Base-by-base conservation (phyloP, 139 green algal genomes). In the Picochlorum sp. region DNA sequence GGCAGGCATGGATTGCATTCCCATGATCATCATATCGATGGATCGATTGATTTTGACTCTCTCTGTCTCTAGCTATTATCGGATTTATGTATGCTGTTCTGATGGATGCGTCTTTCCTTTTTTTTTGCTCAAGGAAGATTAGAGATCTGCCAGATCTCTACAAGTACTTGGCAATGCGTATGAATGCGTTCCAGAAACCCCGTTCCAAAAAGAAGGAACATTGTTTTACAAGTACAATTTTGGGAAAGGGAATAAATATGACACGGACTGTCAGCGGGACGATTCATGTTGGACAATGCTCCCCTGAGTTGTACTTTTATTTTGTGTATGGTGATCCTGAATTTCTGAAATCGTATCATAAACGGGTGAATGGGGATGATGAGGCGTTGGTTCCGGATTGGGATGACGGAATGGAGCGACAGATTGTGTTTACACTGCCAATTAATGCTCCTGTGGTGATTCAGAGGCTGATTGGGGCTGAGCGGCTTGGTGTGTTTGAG, bases 371-470 rank as follows among this genome's bases (percentile, higher is more conserved):
- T 37, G 49, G 44, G 4, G 63, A 74, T 45, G 54, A 59, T n/a
- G 34, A 52, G 14, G 56, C 57, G 3, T 18, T 9, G 2, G 49
- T 76, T 5, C 26, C 62, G 2, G 10, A 21, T 3, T 72, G 63
- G 63, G 57, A 20, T 1, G 45, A 41, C 3, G 28, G 37, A 31
- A 8, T 24, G 28, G 16, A 57, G 20, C 57, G 71, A 24, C 60
- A 44, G 7, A 21, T 77, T 4, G 24, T 5, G 14, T 77, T 73
- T 52, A 65, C 11, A 26, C 69, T 49, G 2, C 49, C 65, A 4
- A 57, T 77, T 23, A 68, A 77, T 16, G 71, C 71, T 13, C 71
- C 71, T 1, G 49, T 44, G 7, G 45, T 77, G 18, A 49, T 77
- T 28, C 68, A 59, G 49, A 50, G 54, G 9, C 6, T 77, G 3